Percentiles rank a stretch among this genome's conserved stretches.
Evolutionary conservation across 225 moss, liverwort and hornwort genomes (phyloP).

Genomic region (Asterella californica): DNA sequence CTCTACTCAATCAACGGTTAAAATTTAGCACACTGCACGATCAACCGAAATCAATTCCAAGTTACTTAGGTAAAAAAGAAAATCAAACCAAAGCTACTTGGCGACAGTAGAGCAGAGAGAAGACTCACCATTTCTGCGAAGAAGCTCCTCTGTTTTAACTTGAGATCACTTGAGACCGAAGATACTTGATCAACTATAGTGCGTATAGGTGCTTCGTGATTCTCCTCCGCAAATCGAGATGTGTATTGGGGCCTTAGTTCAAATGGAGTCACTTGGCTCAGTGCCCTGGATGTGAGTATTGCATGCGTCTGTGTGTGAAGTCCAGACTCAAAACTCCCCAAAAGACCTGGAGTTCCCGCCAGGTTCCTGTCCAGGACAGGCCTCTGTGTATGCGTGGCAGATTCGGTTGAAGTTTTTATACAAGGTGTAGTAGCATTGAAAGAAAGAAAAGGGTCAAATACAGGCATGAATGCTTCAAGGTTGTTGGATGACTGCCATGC

Average conservation of each 20-base stretch:
- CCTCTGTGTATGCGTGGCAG: slow-evolving; percentile 2
- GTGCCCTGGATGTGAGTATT: neutral
- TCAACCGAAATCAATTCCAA: neutral
- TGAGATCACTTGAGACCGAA: neutral
- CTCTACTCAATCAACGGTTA: neutral
- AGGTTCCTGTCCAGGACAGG: neutral
- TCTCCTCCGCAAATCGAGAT: neutral
- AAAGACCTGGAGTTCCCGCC: neutral
- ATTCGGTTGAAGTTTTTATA: slow-evolving; percentile 2
- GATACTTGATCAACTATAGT: neutral
- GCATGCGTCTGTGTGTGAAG: neutral
- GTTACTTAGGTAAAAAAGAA: neutral
- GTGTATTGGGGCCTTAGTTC: slow-evolving; percentile 1
- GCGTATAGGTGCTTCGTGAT: neutral
- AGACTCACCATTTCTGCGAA: slow-evolving; percentile 1
- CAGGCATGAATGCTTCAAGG: slow-evolving; percentile 6
- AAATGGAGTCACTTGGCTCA: slow-evolving; percentile 1
- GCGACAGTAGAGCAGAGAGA: neutral
- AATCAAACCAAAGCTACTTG: neutral
- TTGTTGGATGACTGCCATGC: slow-evolving; percentile 5
- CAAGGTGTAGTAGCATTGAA: neutral
- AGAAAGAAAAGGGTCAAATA: slow-evolving; percentile 14
- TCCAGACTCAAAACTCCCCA: neutral
- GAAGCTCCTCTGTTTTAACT: neutral
- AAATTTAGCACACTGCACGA: neutral